Evolutionary conservation across 257 asterid species (phyloP).

Genomic region (Lycium ferocissimum): DNA sequence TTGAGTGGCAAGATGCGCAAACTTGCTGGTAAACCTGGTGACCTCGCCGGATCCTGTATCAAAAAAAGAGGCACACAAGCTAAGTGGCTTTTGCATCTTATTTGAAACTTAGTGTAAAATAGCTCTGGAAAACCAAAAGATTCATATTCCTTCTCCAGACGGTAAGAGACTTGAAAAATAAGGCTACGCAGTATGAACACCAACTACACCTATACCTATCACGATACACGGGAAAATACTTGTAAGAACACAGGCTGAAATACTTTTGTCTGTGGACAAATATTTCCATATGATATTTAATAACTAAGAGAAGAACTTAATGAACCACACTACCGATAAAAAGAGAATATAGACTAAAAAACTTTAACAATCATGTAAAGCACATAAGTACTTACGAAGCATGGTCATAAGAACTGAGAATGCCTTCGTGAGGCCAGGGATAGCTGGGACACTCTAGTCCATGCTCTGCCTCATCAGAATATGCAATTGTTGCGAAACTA

Average conservation of each 20-base stretch:
- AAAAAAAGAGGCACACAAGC: constrained; percentile 20
- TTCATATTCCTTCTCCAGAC: not conserved
- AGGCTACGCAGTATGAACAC: not conserved
- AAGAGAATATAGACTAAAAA: not conserved
- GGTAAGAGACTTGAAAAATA: not conserved
- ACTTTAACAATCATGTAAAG: not conserved
- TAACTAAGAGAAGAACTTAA: not conserved
- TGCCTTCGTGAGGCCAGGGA: constrained; percentile 80
- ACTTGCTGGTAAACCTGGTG: constrained; percentile 81
- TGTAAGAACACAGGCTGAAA: not conserved
- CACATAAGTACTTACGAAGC: constrained; percentile 60
- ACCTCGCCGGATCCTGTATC: constrained; percentile 76
- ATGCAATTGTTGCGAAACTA: constrained; percentile 57
- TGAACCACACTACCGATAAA: not conserved
- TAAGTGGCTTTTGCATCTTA: not conserved
- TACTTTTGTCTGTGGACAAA: not conserved
- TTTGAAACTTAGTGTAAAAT: not conserved
- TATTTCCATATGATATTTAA: not conserved
- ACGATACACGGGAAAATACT: not conserved
- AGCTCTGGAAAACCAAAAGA: not conserved
- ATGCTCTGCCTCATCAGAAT: constrained; percentile 71
- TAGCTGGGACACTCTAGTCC: constrained; percentile 64
- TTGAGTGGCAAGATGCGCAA: constrained; percentile 83
- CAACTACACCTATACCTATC: constrained; percentile 8
- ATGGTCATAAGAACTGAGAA: constrained; percentile 70